These are phyloP conservation scores for Spathaspora sp. DNA, from an alignment of 1,139 yeast species.

Conservation along the genomic window DNA sequence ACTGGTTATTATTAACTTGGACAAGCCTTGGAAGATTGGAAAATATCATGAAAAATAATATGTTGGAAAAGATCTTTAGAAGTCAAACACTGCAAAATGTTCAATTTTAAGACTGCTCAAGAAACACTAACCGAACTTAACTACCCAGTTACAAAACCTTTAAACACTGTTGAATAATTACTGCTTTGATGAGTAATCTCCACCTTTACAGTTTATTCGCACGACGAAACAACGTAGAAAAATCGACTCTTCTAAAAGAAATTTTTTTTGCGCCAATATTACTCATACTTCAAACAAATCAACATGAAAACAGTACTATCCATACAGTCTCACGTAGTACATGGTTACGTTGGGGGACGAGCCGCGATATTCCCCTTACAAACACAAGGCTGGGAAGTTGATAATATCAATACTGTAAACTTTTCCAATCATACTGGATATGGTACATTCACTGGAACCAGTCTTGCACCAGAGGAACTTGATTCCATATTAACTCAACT, in stretches of 20 bases:
- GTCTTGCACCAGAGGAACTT: conserved; percentile 12
- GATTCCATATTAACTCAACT: conserved; percentile 13
- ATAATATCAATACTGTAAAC: conserved; percentile 41
- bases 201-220: background rate
- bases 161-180: too few relatives aligned
- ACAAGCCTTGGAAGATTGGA: too few relatives aligned
- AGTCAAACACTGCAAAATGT: too few relatives aligned
- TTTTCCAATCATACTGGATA: conserved; percentile 50
- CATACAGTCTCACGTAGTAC: conserved; percentile 45
- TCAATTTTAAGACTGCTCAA: too few relatives aligned
- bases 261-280: background rate
- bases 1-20: too few relatives aligned
- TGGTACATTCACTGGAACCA: conserved; percentile 36
- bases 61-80: too few relatives aligned
- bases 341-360: conserved; percentile 47
- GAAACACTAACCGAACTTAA: too few relatives aligned
- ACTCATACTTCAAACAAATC: background rate
- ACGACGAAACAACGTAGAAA: background rate
- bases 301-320: conserved; percentile 27
- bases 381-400: conserved; percentile 46
- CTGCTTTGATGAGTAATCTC: too few relatives aligned
- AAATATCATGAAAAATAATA: too few relatives aligned
- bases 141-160: too few relatives aligned
- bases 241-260: background rate
- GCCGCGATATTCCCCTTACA: conserved; percentile 46